phyloP scores from a whole-genome alignment of 2,329 filamentous ascomycete species.

The Ophiosphaerella korrae region DNA sequence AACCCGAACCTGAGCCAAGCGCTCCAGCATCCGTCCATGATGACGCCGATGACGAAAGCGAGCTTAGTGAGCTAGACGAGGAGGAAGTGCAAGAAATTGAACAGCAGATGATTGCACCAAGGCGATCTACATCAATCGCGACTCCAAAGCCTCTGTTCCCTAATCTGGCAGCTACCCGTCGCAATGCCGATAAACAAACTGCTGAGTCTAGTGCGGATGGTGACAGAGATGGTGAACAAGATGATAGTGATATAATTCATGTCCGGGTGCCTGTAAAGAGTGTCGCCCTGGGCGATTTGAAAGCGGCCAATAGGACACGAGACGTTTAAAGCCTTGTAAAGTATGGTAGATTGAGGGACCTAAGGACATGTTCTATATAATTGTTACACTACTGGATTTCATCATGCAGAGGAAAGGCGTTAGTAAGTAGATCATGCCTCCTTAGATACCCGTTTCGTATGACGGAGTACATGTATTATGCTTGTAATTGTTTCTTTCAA shows the following conservation, averaged over 20 bases:
- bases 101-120: slow-evolving; percentile 23
- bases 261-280: not conserved
- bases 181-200: slow-evolving; percentile 1
- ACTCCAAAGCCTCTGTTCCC: slow-evolving; percentile 33
- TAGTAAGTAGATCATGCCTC: too few species aligned
- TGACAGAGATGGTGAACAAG: not conserved
- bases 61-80: slow-evolving; percentile 59
- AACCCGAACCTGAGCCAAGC: slow-evolving; percentile 53
- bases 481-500: too few species aligned
- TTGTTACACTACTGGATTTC: too few species aligned
- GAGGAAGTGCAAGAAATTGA: slow-evolving; percentile 44
- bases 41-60: slow-evolving; percentile 60
- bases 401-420: too few species aligned
- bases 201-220: not conserved
- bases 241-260: slow-evolving; percentile 3
- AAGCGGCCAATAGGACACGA: too few species aligned
- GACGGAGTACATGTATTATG: too few species aligned
- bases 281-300: too few species aligned
- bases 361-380: too few species aligned
- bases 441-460: too few species aligned
- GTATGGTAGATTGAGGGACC: not conserved
- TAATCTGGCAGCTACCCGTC: slow-evolving; percentile 22
- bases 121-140: slow-evolving; percentile 21
- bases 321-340: not conserved
- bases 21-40: slow-evolving; percentile 61